A percentile compares a stretch with the other conserved stretches of the same genome.
Evolutionary conservation across 2,329 filamentous ascomycete species (phyloP).

Genomic region (Penicillium polonicum): DNA sequence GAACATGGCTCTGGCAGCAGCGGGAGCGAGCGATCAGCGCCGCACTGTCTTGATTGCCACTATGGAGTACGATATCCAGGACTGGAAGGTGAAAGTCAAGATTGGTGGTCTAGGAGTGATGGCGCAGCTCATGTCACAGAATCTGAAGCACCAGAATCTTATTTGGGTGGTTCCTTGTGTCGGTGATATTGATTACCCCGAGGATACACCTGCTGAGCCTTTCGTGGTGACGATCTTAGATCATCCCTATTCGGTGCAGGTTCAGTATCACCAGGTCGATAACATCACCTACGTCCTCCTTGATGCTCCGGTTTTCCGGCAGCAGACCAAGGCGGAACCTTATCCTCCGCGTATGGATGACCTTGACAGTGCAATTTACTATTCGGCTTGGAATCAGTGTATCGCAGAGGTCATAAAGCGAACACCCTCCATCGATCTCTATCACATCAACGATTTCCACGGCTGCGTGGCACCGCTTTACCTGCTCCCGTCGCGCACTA

Average conservation of each 20-base stretch:
- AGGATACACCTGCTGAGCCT: slow-evolving; percentile 58
- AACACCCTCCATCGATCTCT: slow-evolving; percentile 59
- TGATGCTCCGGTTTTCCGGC: slow-evolving; percentile 65
- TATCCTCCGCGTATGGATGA: slow-evolving; percentile 70
- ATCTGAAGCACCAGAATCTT: slow-evolving; percentile 62
- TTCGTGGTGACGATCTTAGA: slow-evolving; percentile 64
- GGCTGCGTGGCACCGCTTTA: slow-evolving; percentile 64
- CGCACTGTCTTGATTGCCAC: slow-evolving; percentile 65
- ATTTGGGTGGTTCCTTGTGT: slow-evolving; percentile 66
- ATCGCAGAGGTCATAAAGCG: slow-evolving; percentile 63
- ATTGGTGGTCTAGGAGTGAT: slow-evolving; percentile 70
- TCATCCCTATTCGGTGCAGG: slow-evolving; percentile 59
- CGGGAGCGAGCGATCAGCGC: slow-evolving; percentile 32
- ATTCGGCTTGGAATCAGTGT: slow-evolving; percentile 69
- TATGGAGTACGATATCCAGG: slow-evolving; percentile 72
- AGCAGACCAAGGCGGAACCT: slow-evolving; percentile 62
- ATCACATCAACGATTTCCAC: slow-evolving; percentile 67
- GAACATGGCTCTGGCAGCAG: slow-evolving; percentile 32
- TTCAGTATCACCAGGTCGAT: slow-evolving; percentile 62
- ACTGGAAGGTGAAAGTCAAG: slow-evolving; percentile 70
- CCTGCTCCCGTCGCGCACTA: slow-evolving; percentile 57
- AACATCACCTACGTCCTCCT: slow-evolving; percentile 69
- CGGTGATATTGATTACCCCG: slow-evolving; percentile 63
- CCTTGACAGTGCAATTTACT: slow-evolving; percentile 65
- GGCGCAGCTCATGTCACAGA: slow-evolving; percentile 68